Evolutionary conservation across 164 flowering plant species (phyloP), one percentile per base, ranked within the genome.

Genomic region (Aristolochia contorta): DNA sequence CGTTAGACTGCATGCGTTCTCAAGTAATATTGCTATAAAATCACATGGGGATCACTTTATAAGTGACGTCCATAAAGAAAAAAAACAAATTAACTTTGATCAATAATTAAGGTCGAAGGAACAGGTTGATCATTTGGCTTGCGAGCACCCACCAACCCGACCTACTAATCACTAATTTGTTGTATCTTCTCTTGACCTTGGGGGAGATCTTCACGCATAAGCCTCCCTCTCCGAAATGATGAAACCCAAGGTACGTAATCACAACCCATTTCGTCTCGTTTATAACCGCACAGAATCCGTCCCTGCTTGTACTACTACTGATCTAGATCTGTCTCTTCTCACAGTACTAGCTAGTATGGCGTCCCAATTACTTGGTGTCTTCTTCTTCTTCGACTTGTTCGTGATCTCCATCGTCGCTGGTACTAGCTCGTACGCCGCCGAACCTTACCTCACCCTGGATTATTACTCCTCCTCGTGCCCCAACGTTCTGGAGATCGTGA

Each of bases 101-200:
- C 16, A 16, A 16, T 5, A 20, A 49, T 10, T 15, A 6, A 53
- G 56, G 23, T 27, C 14, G 56, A n/a, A n/a, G n/a, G n/a, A 27
- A 24, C 23, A 24, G 56, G 27, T 53, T 53, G 15, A 53, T 27
- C 16, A 3, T 22, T 23, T 24, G 1, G 27, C 27, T 23, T 53
- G 30, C 9, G 56, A 27, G 56, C 30, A 53, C 16, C 32, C 27
- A 27, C 56, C 27, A 22, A 53, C 56, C 56, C 27, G 27, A 53
- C 27, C 18, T 53, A 53, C 56, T 22, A 37, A 37, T 71, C 20
- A 70, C 65, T 16, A 37, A 37, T 79, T 86, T 67, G 94, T 81
- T 89, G 78, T 82, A 86, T 82, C 97, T 62, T 79, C 97, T 61
- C 49, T 86, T 89, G 97, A 89, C 94, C 48, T 70, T n/a, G n/a